phyloP scores from a whole-genome alignment of 1,139 yeast species.

The Zygoascus hellenicus region DNA sequence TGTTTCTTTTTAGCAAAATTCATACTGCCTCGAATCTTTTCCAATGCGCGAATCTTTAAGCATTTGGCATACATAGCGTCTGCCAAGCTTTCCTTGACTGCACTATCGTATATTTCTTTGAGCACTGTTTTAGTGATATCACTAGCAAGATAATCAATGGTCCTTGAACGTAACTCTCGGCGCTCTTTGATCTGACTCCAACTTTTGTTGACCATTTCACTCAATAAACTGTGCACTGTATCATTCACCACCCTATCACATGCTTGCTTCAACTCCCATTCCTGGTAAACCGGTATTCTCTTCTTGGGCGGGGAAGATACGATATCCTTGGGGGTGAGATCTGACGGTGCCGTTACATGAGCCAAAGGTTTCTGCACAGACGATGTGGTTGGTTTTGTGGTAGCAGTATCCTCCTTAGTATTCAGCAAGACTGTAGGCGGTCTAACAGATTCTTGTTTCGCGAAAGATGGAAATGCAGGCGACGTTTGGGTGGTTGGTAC shows the following conservation, averaged over 20 bases:
- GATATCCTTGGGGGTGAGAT: no score
- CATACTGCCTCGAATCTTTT: background rate
- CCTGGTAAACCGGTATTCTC: background rate
- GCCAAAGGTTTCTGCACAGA: no score
- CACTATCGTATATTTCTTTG: background rate
- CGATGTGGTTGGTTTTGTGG: no score
- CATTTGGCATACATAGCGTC: background rate
- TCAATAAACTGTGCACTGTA: background rate
- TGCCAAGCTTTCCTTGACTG: background rate
- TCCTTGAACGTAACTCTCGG: background rate
- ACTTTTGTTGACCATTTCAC: background rate
- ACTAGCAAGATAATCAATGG: background rate
- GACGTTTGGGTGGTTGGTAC: no score
- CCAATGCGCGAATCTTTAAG: background rate
- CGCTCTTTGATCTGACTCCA: background rate
- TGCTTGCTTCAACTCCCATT: conserved; percentile 1
- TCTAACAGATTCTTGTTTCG: no score
- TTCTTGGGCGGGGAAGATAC: background rate
- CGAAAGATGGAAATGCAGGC: no score
- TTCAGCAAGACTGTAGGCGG: no score
- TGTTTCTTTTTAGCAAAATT: background rate
- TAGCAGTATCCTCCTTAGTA: no score
- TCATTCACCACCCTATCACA: background rate
- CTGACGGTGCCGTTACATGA: no score
- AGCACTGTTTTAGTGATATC: background rate